Evolutionary conservation across 805 yeast genomes (phyloP).

Genomic region (Starmerella powellii): DNA sequence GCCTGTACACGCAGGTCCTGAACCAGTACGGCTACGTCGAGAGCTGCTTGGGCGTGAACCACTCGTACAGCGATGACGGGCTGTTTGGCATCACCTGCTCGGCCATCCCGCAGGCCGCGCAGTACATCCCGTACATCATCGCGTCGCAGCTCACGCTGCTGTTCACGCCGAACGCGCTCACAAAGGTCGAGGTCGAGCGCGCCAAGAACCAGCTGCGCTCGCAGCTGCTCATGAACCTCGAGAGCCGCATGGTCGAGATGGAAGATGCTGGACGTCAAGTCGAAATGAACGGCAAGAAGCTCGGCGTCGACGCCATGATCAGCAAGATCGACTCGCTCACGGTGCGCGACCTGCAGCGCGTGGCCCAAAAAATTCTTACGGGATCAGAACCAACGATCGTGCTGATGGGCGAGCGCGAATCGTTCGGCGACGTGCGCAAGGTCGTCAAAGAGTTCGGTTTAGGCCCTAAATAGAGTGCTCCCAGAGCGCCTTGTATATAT

Average conservation of each 20-base stretch:
- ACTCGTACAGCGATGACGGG: conserved; percentile 81
- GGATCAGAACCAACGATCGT: conserved; percentile 77
- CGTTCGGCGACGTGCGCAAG: conserved; percentile 70
- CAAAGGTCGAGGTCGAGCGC: conserved; percentile 62
- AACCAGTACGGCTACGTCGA: conserved; percentile 88
- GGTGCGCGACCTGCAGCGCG: conserved; percentile 53
- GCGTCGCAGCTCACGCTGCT: conserved; percentile 47
- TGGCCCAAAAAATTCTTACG: conserved; percentile 64
- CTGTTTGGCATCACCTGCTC: conserved; percentile 79
- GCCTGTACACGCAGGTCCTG: conserved; percentile 80
- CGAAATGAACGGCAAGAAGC: conserved; percentile 64
- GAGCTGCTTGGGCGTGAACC: conserved; percentile 76
- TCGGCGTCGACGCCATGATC: conserved; percentile 73
- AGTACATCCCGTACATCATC: conserved; percentile 67
- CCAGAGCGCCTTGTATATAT: neutral
- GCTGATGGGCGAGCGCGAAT: conserved; percentile 74
- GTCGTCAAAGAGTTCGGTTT: conserved; percentile 61
- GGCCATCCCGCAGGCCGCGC: conserved; percentile 77
- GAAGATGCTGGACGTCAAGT: conserved; percentile 95
- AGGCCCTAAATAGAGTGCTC: conserved; percentile 37
- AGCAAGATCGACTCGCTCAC: conserved; percentile 57
- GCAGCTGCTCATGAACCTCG: conserved; percentile 82
- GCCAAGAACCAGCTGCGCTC: conserved; percentile 88
- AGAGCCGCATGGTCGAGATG: conserved; percentile 81
- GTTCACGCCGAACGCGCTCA: conserved; percentile 48